Base-by-base conservation (phyloP, 2,329 filamentous ascomycete genomes). In the Ophiostoma angusticollis region DNA sequence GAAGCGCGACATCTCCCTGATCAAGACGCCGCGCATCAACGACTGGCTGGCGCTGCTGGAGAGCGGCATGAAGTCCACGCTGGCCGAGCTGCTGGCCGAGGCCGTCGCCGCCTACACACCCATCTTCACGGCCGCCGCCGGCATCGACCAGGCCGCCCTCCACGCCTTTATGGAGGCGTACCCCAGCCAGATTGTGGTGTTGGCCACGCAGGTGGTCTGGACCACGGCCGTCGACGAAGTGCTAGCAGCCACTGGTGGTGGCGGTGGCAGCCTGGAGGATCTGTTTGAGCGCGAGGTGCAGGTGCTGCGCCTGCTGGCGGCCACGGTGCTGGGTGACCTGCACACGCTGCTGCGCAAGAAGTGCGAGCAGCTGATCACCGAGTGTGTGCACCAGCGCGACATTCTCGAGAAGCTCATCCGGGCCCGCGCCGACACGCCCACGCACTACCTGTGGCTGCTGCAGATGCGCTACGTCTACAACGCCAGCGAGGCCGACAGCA, bases 401-500 rank as follows among this genome's bases (percentile, higher is more conserved):
- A 75, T 81, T 14, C 91, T 96, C 47, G 81, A 89, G 54, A 93
- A 84, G 58, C 74, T 99, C 19, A 72, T 87, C 34, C 72, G 80
- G 32, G 68, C 74, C 32, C 80, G 80, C 41, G 91, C 91, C 19
- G 74, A 69, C 37, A 77, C 79, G 8, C 69, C 84, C 13, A 80
- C 73, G 14, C 84, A 98, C 56, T 86, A 93, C 56, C 63, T 93
- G 47, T 99, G 91, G 91, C 74, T 95, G 37, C 67, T 96, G 25
- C 86, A 93, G 58, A 98, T 98, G 91, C 84, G 91, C 49, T 98
- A 96, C 56, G 76, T 93, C 32, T 96, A 96, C n/a, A n/a, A n/a
- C 60, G 71, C 71, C 16, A 65, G 82, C 0, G 80, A 86, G 48
- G 84, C 81, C n/a, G 84, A 93, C 42, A 80, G 79, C 53, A 62